Evolutionary conservation across 106 monocot genomes (phyloP).

Genomic region (Dendrobium chrysotoxum): DNA sequence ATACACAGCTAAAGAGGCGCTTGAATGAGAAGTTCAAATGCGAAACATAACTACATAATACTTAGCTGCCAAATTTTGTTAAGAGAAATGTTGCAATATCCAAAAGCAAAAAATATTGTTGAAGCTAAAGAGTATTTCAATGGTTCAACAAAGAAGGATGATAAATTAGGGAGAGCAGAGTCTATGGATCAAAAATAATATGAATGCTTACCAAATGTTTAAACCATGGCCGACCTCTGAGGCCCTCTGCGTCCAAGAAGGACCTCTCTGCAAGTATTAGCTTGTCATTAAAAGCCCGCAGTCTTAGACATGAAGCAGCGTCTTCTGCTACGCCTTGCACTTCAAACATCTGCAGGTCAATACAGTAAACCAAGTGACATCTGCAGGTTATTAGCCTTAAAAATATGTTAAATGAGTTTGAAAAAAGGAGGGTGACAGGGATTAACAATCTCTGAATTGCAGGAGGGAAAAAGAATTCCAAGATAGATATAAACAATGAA

Average conservation of each 20-base stretch:
- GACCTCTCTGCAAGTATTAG: slow-evolving; percentile 71
- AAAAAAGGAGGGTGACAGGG: background rate
- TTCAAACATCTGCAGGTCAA: slow-evolving; percentile 36
- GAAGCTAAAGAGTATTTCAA: no score
- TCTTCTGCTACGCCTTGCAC: slow-evolving; percentile 10
- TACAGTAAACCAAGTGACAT: background rate
- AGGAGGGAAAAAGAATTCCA: background rate
- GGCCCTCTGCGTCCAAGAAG: slow-evolving; percentile 70
- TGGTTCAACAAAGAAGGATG: no score
- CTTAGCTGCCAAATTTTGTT: no score
- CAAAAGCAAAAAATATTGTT: no score
- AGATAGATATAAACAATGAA: no score
- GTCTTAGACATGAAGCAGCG: slow-evolving; percentile 16
- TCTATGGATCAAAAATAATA: background rate
- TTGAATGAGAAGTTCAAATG: no score
- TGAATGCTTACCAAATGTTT: slow-evolving; percentile 67
- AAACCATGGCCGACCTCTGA: slow-evolving; percentile 70
- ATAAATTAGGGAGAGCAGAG: no score
- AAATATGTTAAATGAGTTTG: no score
- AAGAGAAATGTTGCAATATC: no score
- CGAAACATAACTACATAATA: no score
- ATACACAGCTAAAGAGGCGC: no score
- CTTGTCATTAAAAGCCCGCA: slow-evolving; percentile 62
- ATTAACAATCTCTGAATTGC: background rate
- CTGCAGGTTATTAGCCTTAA: no score